Conservation (phyloP, 2,329 filamentous ascomycete genomes). For the Bipolaris cookei region DNA sequence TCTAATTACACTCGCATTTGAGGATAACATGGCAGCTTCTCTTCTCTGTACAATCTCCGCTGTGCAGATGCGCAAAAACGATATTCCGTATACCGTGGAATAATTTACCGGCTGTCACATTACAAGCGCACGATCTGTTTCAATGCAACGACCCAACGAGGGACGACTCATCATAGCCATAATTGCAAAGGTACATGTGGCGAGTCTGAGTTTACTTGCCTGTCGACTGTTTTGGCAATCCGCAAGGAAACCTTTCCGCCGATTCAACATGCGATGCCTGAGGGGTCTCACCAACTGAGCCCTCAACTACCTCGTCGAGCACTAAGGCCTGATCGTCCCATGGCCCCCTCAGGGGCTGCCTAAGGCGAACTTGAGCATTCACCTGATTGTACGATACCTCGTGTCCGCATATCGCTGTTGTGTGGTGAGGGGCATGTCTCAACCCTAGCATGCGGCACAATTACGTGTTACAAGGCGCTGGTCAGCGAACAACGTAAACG, state of each 20-base stretch:
- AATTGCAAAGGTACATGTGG: neutral
- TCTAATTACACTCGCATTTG: neutral
- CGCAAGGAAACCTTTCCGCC: neutral
- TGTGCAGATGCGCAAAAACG: neutral
- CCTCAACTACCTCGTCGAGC: neutral
- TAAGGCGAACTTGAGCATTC: neutral
- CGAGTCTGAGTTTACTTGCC: neutral
- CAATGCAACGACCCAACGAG: neutral
- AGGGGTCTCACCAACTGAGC: slow-evolving; percentile 6
- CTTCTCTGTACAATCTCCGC: neutral
- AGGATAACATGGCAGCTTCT: neutral
- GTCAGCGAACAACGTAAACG: neutral
- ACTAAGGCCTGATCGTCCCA: neutral
- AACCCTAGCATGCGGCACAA: slow-evolving; percentile 8
- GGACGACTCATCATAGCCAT: neutral
- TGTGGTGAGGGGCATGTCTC: slow-evolving; percentile 5
- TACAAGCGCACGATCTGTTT: neutral
- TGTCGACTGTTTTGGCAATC: neutral
- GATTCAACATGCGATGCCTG: neutral
- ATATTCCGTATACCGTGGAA: neutral
- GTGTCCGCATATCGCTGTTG: neutral
- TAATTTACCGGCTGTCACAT: neutral
- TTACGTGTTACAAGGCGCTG: slow-evolving; percentile 10
- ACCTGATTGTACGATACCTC: neutral
- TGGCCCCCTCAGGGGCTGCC: slow-evolving; percentile 3